Percentiles rank a stretch among this genome's conserved stretches.
These are phyloP conservation scores for Tulasnella sp. DNA, from an alignment of 768 basidiomycete genomes.

Conservation along the genomic window DNA sequence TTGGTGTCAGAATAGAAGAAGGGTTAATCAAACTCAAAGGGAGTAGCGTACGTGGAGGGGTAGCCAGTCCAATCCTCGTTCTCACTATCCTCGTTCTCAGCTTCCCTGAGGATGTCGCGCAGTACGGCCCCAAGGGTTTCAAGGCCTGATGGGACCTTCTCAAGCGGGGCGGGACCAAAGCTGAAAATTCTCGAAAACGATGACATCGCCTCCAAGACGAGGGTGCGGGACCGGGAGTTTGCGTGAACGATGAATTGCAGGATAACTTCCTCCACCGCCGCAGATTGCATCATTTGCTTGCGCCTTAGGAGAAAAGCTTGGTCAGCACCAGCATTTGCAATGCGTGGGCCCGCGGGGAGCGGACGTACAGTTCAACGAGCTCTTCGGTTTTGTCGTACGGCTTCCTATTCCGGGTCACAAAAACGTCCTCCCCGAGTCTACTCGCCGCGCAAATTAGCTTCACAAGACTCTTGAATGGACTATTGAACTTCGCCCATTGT, in stretches of 20 bases:
- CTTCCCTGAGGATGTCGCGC: neutral
- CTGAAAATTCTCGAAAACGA: neutral
- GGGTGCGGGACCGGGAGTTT: neutral
- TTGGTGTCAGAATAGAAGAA: neutral
- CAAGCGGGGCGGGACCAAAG: neutral
- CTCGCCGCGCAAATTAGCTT: neutral
- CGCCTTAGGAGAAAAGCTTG: neutral
- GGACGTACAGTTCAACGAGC: neutral
- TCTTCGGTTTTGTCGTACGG: neutral
- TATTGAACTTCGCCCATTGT: neutral
- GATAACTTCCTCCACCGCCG: neutral
- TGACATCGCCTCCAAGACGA: neutral
- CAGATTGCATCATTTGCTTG: neutral
- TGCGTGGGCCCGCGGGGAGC: neutral
- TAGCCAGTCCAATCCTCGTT: neutral
- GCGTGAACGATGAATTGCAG: neutral
- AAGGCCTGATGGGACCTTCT: neutral
- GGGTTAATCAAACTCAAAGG: neutral
- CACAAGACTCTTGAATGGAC: neutral
- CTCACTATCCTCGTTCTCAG: neutral
- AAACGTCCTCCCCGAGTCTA: neutral
- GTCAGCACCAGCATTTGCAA: neutral
- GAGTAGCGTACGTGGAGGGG: neutral
- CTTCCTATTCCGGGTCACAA: too few relatives aligned
- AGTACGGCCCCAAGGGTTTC: neutral